Conservation (phyloP, 306 rosid species). For the Chamaecrista fasciculata region DNA sequence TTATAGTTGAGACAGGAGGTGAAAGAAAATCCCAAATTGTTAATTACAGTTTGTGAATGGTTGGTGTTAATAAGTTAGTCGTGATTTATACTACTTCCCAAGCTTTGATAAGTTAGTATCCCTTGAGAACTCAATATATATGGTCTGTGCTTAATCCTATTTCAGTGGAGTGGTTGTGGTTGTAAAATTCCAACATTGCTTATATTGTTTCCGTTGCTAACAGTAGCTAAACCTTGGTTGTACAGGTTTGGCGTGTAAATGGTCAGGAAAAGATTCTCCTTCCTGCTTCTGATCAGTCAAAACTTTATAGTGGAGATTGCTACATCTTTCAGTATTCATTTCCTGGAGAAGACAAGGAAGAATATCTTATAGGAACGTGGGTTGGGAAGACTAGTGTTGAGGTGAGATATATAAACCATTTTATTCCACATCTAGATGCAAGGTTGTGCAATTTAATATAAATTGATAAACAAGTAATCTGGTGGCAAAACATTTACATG, state of each 20-base stretch:
- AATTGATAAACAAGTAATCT: slow-evolving; percentile 20
- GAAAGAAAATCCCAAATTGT: not conserved
- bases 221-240: slow-evolving; percentile 24
- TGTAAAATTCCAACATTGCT: not conserved
- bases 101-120: slow-evolving; percentile 13
- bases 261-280: slow-evolving; percentile 72
- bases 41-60: slow-evolving; percentile 11
- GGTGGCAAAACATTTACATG: slow-evolving; percentile 14
- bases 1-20: not conserved
- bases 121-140: not conserved
- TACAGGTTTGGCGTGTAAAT: slow-evolving; percentile 84
- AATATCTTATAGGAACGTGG: slow-evolving; percentile 81
- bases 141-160: not conserved
- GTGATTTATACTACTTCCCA: not conserved
- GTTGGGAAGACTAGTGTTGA: slow-evolving; percentile 78
- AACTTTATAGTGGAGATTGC: slow-evolving; percentile 84
- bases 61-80: slow-evolving; percentile 24
- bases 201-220: slow-evolving; percentile 36
- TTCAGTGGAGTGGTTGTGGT: not conserved
- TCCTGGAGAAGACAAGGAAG: slow-evolving; percentile 87
- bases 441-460: slow-evolving; percentile 9
- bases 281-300: slow-evolving; percentile 77
- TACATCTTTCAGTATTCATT: slow-evolving; percentile 79
- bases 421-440: not conserved
- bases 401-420: slow-evolving; percentile 43